Evolutionary conservation across 495 filamentous ascomycete species (phyloP), one percentile per base, ranked within the genome.

Genomic region (Talaromyces nanjingensis): DNA sequence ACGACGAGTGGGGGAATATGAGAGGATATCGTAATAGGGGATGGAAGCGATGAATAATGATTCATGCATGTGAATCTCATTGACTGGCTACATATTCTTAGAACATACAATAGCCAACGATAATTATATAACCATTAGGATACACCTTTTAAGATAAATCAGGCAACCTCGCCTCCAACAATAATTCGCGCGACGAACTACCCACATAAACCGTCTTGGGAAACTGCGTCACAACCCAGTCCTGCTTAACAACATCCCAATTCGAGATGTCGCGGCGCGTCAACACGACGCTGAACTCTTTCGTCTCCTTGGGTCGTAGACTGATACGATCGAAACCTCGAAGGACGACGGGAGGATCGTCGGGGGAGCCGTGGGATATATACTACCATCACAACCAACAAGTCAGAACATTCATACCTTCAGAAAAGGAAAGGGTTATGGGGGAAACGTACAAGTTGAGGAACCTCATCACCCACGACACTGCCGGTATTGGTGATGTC

Each of bases 311-410:
- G 0, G 92, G 84, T 7, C 84, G 77, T 58, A 98, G 86, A 31
- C 81, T 81, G 42, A 98, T 75, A 47, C 91, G 85, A 69, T 96
- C 90, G 67, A 98, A 98, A 67, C 85, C 85, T 47, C 94, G 86
- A 12, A 98, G 85, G 18, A 89, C 83, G 27, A 89, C 78, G 59
- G 78, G 80, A n/a, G 45, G 45, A 64, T 96, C 87, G 45, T 87
- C 83, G 5, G 86, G 79, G 3, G 88, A 91, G 54, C 92, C 92
- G 9, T 93, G 88, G 31, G 82, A 86, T 55, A 97, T 73, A 71
- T 97, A 97, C 58, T 49, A 49, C 29, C 3, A 49, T 45, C 45
- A 7, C 2, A n/a, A n/a, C n/a, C n/a, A n/a, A n/a, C n/a, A n/a
- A n/a, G n/a, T n/a, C n/a, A n/a, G n/a, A n/a, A n/a, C n/a, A n/a